Base-by-base conservation (phyloP, 2,329 filamentous ascomycete genomes). In the Verticillium tricorpus region DNA sequence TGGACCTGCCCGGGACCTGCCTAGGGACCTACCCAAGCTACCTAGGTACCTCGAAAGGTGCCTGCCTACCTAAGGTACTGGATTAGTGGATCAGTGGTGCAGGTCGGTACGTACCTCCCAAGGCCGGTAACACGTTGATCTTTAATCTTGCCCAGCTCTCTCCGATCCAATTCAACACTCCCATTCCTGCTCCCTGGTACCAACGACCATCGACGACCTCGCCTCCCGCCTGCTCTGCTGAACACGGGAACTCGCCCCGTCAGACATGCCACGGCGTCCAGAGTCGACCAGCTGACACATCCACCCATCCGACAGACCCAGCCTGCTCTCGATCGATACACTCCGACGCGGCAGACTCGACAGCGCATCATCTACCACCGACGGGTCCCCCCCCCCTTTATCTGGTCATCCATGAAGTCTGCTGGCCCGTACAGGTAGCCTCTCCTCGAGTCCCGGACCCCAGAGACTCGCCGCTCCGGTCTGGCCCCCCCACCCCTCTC, bases 391-490 rank as follows among this genome's bases (percentile, higher is more conserved):
- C 14, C n/a, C 45, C 45, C 45, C 19, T 22, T 22, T 45, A 52
- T 19, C 45, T 25, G 45, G 45, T 25, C 45, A 52, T 52, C 45
- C 45, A 52, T 52, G 45, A 52, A 19, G n/a, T 52, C 45, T 22
- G 19, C 45, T 52, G n/a, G 45, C 19, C 45, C n/a, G 11, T 22
- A 52, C 45, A 52, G 45, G 45, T 52, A 52, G 45, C 58, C 31
- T 54, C 31, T 54, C 11, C 31, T 55, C 31, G 28, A 55, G 45
- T 37, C 31, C 45, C 50, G 15, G 40, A 32, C 40, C 58, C 39
- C 22, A 39, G 22, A 54, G 50, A 54, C 63, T 55, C 55, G 58
- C 34, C 58, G 34, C 56, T 56, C 64, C 62, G 72, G 70, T 40
- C 37, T 40, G 37, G 37, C 37, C 37, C 17, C 2, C 17, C 32